Base-by-base conservation (phyloP, 768 basidiomycete species). In the Ramaria sp. region DNA sequence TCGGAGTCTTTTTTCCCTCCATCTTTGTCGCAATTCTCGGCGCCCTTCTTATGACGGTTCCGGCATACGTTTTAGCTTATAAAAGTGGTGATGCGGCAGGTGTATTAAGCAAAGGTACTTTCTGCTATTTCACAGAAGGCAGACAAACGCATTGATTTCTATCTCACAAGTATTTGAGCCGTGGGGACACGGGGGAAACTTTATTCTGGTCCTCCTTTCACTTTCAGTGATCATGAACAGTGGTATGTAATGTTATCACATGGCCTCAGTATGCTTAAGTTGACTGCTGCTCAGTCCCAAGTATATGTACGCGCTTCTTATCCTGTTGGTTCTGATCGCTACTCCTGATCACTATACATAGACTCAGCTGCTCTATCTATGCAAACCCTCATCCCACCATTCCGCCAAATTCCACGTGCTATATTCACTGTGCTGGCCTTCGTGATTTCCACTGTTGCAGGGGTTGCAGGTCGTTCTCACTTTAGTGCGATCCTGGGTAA, bases 1-100 rank as follows among this genome's bases (percentile, higher is more conserved):
- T 73, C 37, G 78, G 78, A 0, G 58, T 79, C 8, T 75, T 69
- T 64, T 70, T 78, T 34, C 78, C 78, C 0, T 67, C 71, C 27
- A 61, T 62, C 37, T 77, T 77, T 58, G 65, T 66, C 9, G 55
- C 61, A 30, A 63, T 61, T 36, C 60, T 75, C 5, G 70, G 72
- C 12, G 73, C 72, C 30, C 60, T 66, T 0, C 61, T 77, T 36
- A 66, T 74, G 65, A 73, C 74, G 0, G 72, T 76, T 42, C 63
- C 67, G 0, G 65, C 63, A 3, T 76, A 76, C 61, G 64, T 69
- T 0, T 60, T 62, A 45, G 75, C 76, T 0, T 71, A 74, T 43
- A 57, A 63, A 1, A 63, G 61, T 20, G 73, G 73, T 1, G 66
- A 70, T 32, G 71, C 73, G 2, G 76, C 75, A 2, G 74, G 69